Percentiles rank a stretch among this genome's conserved stretches.
Evolutionary conservation across 495 filamentous ascomycete genomes (phyloP).

Genomic region (Evansstolkia leycettana): DNA sequence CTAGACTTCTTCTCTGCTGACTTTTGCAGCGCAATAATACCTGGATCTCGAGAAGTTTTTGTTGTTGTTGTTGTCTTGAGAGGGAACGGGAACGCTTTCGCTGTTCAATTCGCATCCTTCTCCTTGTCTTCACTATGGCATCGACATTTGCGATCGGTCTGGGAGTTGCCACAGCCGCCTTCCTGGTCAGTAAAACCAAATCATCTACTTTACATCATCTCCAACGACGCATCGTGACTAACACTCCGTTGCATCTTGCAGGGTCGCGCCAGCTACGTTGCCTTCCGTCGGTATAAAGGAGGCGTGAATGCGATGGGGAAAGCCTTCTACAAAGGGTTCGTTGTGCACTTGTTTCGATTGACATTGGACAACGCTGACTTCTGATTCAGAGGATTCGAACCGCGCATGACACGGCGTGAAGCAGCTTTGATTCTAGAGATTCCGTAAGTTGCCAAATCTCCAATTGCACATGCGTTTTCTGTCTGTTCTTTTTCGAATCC

Average conservation of each 20-base stretch:
- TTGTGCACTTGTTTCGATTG: not conserved
- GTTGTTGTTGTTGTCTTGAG: no score
- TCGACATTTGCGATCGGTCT: conserved; percentile 64
- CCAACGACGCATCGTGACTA: conserved; percentile 1
- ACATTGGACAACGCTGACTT: conserved; percentile 4
- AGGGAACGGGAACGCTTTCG: no score
- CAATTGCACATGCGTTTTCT: not conserved
- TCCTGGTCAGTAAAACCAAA: conserved; percentile 45
- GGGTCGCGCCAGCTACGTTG: conserved; percentile 86
- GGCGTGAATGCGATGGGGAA: conserved; percentile 68
- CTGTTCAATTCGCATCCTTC: no score
- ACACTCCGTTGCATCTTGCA: conserved; percentile 23
- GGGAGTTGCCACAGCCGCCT: conserved; percentile 67
- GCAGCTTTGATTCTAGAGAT: conserved; percentile 85
- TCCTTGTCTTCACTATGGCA: conserved; percentile 42
- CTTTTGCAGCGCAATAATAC: no score
- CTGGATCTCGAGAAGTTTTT: no score
- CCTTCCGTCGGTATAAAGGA: conserved; percentile 70
- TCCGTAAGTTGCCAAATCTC: conserved; percentile 44
- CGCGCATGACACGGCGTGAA: conserved; percentile 82
- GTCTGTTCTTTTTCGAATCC: not conserved
- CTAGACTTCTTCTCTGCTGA: not conserved
- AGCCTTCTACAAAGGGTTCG: conserved; percentile 81
- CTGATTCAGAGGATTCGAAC: conserved; percentile 62
- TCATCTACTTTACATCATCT: no score